Evolutionary conservation across 1,139 yeast species (phyloP), one percentile per base, ranked within the genome.

Genomic region (Hansenula sp.): DNA sequence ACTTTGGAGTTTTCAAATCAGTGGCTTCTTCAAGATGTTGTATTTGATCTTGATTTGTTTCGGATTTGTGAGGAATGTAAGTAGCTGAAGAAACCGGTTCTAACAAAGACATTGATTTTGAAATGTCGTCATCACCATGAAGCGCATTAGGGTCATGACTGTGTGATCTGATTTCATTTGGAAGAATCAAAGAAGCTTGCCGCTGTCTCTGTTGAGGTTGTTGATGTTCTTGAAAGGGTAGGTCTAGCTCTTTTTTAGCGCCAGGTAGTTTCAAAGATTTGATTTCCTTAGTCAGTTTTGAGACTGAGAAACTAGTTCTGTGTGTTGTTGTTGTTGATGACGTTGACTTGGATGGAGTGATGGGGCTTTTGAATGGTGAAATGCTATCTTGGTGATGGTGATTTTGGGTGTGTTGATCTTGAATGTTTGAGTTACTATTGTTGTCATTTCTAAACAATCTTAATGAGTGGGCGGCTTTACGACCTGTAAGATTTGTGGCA

Each of bases 71-170:
- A 3, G 87, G 87, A 42, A 78, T 72, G 53, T 80, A 81, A 1
- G 85, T 79, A 0, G 87, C 87, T 3, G 82, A 75, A 1, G 85
- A 75, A 0, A 79, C 75, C 1, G 82, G 81, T 43, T 76, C 77
- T 38, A 69, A 50, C 0, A 53, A 39, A 14, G 52, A 43, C 33
- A n/a, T 10, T 8, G 26, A 24, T 24, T 24, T 24, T 8, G 26
- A 24, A 4, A 24, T 8, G 12, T 24, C 26, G 12, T 24, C 26
- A 8, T 24, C 26, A 6, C 6, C 24, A 6, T 7, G 9, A 21
- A 7, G 6, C 9, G 9, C 24, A 21, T 21, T 21, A 6, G 34
- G 29, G 16, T 32, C 29, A 32, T 24, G 24, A 25, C 29, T 24
- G 12, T 32, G 34, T 17, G 34, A 34, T 27, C 14, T 34, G 17